Evolutionary conservation across 2,329 filamentous ascomycete species (phyloP), one percentile per base, ranked within the genome.

Genomic region (Saccharata proteae): DNA sequence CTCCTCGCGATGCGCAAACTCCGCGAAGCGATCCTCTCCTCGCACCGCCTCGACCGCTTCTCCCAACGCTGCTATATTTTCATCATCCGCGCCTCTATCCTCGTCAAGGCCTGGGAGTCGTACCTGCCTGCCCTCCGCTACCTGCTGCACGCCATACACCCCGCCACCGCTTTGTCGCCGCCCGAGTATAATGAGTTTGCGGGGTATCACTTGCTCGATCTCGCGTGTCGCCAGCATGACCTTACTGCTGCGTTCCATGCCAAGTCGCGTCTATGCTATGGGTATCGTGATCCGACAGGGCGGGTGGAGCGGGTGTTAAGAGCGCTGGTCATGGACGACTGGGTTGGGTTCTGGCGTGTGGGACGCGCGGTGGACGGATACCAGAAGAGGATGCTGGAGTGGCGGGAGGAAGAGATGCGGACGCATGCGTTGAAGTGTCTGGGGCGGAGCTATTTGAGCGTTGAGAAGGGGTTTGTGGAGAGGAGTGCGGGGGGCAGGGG

Each of bases 1-100:
- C 67, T 94, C 32, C 71, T 81, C 46, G 82, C 88, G 3, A 77
- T 96, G 50, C 77, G 90, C 39, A 96, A 94, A 54, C 71, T 98
- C 18, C 76, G 90, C 35, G 90, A 98, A 61, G 86, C 79, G 15
- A 77, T 96, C 28, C 73, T 93, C 3, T 82, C 82, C 9, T 77
- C 80, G 6, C 73, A 75, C 32, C 74, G 86, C 13, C 63, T 67
- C 20, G 81, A 93, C 49, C 65, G 72, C 31, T 98, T 98, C 55
- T 77, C 88, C 1, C 74, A 80, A n/a, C 77, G 85, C 43, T 82
- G 77, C 11, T 93, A 96, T 57, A 74, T 93, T 39, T 96, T 96
- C 64, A 84, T 82, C 46, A 82, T 93, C 45, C 79, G 86, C 33
- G 67, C 86, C 16, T 77, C 81, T 15, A 77, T 98, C 39, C 70